A percentile compares a stretch with the other conserved stretches of the same genome.
phyloP scores from a whole-genome alignment of 2,329 filamentous ascomycete genomes.

The Pseudogymnoascus sp. region DNA sequence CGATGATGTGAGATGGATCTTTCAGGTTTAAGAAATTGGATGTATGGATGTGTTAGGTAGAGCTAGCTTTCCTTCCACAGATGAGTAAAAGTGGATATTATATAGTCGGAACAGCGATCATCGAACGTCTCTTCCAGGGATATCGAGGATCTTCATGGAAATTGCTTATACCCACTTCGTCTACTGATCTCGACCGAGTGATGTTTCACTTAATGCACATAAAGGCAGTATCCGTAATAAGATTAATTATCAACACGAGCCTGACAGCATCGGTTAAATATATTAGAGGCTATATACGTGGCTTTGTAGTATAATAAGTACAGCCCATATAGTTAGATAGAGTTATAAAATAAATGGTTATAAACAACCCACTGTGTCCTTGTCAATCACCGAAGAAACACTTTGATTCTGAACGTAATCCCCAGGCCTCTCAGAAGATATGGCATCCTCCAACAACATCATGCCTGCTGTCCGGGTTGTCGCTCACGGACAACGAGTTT shows the following conservation, averaged over 20 bases:
- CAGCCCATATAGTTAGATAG: not conserved
- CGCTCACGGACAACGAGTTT: conserved; percentile 29
- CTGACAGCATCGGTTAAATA: not conserved
- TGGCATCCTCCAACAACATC: not conserved
- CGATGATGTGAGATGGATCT: conserved; percentile 57
- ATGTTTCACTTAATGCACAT: not conserved
- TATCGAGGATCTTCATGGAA: not conserved
- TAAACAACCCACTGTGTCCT: not conserved
- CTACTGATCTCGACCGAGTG: not conserved
- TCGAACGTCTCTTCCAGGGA: not conserved
- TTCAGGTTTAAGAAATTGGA: conserved; percentile 28
- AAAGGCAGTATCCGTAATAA: not conserved
- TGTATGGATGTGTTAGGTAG: not conserved
- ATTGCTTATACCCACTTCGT: not conserved
- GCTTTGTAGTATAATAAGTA: not conserved
- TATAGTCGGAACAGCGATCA: not conserved
- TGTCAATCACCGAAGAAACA: not conserved
- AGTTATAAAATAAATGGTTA: not conserved
- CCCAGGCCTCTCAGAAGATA: not conserved
- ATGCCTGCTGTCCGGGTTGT: conserved; percentile 6
- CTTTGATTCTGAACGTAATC: not conserved
- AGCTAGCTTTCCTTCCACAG: not conserved
- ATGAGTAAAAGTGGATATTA: not conserved
- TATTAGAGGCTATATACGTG: not conserved
- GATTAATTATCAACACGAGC: not conserved